Percentiles rank a stretch among this genome's conserved stretches.
Conservation (phyloP, 805 yeast species). For the Hanseniaspora taiwanica region DNA sequence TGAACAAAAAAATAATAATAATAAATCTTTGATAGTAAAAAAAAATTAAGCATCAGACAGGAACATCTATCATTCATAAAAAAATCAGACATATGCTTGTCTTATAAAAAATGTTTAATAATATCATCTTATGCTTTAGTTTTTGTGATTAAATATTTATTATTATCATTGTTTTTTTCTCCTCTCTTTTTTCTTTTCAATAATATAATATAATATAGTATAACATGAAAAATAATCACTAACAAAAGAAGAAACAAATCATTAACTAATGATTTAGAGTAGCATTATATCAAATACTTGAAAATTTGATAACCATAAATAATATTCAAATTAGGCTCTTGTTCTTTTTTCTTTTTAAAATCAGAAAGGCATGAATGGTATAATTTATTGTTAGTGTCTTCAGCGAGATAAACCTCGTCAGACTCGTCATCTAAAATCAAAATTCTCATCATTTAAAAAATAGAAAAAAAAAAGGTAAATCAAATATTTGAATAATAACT, state of each 20-base stretch:
- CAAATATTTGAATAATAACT: slow-evolving; percentile 1
- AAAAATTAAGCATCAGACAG: slow-evolving; percentile 12
- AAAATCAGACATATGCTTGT: slow-evolving; percentile 97
- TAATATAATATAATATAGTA: too few relatives aligned
- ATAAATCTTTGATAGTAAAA: slow-evolving; percentile 12
- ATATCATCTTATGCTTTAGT: slow-evolving; percentile 58
- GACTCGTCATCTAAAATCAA: slow-evolving; percentile 93
- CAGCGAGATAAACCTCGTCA: slow-evolving; percentile 86
- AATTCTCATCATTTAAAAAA: slow-evolving; percentile 32
- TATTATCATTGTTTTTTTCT: too few relatives aligned
- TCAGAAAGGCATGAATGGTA: slow-evolving; percentile 97
- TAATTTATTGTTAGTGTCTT: slow-evolving; percentile 55
- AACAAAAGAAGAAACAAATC: slow-evolving; percentile 9
- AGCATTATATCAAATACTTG: background rate
- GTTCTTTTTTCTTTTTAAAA: too few relatives aligned
- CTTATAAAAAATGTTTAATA: slow-evolving; percentile 42
- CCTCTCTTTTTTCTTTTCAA: slow-evolving; percentile 2
- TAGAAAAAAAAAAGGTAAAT: background rate
- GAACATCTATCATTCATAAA: slow-evolving; percentile 18
- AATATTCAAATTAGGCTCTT: too few relatives aligned
- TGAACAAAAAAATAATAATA: background rate
- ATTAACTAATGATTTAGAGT: slow-evolving; percentile 7
- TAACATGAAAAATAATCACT: too few relatives aligned
- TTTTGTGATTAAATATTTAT: too few relatives aligned
- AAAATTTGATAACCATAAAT: too few relatives aligned